Evolutionary conservation across 164 flowering plant species (phyloP), one percentile per base, ranked within the genome.

Genomic region (Chimonanthus salicifolius): DNA sequence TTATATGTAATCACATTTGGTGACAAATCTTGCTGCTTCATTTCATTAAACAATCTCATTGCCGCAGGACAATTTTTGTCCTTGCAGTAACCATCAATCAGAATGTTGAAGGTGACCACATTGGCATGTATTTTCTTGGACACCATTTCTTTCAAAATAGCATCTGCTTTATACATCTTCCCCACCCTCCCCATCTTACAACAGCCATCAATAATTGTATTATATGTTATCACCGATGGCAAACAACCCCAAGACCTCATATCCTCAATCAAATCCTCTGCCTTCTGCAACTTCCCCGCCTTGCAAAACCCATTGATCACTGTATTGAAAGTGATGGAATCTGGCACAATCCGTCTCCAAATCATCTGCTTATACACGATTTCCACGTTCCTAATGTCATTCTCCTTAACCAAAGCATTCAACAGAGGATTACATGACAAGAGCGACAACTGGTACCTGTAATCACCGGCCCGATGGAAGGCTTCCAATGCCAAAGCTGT

Each of bases 41-140:
- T 74, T 67, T 79, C 77, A 51, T 72, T 47, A 3, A 79, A 71
- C 70, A 82, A 62, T 54, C 74, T 71, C 77, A 71, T 70, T 5
- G 81, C 83, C 44, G 77, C 74, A 20, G 67, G 64, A 48, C 68
- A 49, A 49, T 78, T 76, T 67, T 62, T 77, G 64, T 81, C 81
- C 67, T 81, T 81, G 77, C 79, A 78, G 46, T 78, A 81, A 66
- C 83, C 83, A 47, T 78, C 75, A 71, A 81, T 81, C 46, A 81
- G 75, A 78, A 64, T 64, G 65, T 81, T 81, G 70, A 66, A 76
- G 68, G 81, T 78, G 58, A 81, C 71, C 60, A 73, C 77, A 68
- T 65, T 81, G 4, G 81, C 75, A n/a, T 13, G 10, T 15, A 81
- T 48, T 3, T 69, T 71, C 70, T 71, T 74, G 2, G 75, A 63